phyloP scores from a whole-genome alignment of 768 basidiomycete species.

The Tremella fuciformis region DNA sequence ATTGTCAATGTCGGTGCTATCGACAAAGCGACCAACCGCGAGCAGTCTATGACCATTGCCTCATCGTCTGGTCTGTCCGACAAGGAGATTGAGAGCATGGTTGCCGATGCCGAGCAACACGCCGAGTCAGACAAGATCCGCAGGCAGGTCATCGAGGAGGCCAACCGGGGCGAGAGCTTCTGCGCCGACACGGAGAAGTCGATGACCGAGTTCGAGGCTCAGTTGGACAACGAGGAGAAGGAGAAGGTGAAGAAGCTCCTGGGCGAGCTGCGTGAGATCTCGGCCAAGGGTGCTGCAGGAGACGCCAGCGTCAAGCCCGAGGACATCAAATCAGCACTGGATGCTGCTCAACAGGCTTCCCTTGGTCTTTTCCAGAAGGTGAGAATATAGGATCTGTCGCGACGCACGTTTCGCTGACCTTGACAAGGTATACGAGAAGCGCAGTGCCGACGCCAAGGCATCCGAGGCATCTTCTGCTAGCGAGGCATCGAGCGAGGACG shows the following conservation, averaged over 20 bases:
- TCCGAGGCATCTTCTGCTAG: slow-evolving; percentile 21
- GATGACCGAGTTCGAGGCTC: slow-evolving; percentile 96
- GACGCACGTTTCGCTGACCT: slow-evolving; percentile 10
- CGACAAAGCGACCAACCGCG: slow-evolving; percentile 58
- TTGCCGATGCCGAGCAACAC: slow-evolving; percentile 86
- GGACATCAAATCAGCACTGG: slow-evolving; percentile 83
- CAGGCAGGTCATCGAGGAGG: slow-evolving; percentile 83
- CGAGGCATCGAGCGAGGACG: slow-evolving; percentile 13
- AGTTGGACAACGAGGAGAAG: slow-evolving; percentile 85
- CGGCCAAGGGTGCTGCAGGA: slow-evolving; percentile 81
- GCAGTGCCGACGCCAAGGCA: slow-evolving; percentile 64
- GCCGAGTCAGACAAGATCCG: slow-evolving; percentile 90
- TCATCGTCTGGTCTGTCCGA: slow-evolving; percentile 95
- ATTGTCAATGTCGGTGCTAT: slow-evolving; percentile 97
- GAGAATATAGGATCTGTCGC: slow-evolving; percentile 3
- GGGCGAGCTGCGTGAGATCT: slow-evolving; percentile 79
- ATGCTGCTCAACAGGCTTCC: slow-evolving; percentile 89
- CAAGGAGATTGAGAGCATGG: slow-evolving; percentile 97
- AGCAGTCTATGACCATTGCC: slow-evolving; percentile 67
- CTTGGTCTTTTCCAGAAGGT: slow-evolving; percentile 96
- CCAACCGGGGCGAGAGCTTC: slow-evolving; percentile 94
- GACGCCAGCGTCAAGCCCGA: slow-evolving; percentile 80
- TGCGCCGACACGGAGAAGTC: slow-evolving; percentile 95
- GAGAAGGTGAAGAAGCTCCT: slow-evolving; percentile 89
- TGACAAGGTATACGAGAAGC: slow-evolving; percentile 79